These are phyloP conservation scores for Pythium vanterpoolii DNA, from an alignment of 352 stramenopile genomes.

Conservation along the genomic window DNA sequence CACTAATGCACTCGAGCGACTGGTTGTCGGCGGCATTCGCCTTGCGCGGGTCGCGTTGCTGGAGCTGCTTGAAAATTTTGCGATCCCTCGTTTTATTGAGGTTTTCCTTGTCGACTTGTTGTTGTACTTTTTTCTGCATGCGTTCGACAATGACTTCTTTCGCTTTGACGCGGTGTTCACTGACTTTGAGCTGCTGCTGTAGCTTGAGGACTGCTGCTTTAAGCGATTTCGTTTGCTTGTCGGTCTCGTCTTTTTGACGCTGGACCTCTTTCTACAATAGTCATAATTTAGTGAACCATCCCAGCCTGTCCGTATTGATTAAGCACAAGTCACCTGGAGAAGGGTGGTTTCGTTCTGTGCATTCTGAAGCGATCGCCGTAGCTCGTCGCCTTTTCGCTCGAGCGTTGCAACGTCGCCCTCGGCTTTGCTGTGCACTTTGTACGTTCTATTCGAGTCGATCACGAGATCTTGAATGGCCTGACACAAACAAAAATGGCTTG, in stretches of 20 bases:
- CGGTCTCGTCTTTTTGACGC: conserved; percentile 39
- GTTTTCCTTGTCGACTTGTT: conserved; percentile 74
- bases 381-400: conserved; percentile 52
- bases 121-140: conserved; percentile 80
- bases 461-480: conserved; percentile 80
- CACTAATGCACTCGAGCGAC: conserved; percentile 59
- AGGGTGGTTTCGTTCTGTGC: conserved; percentile 51
- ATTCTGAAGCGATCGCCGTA: conserved; percentile 38
- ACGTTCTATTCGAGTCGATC: conserved; percentile 59
- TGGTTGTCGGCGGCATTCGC: conserved; percentile 58
- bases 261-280: conserved; percentile 41
- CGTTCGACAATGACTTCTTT: conserved; percentile 79
- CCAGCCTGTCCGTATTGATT: background rate
- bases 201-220: conserved; percentile 62
- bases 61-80: conserved; percentile 57
- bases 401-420: conserved; percentile 41
- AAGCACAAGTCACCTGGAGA: conserved; percentile 37
- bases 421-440: conserved; percentile 41
- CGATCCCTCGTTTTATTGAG: conserved; percentile 54
- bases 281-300: background rate
- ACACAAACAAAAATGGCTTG: background rate
- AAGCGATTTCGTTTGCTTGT: conserved; percentile 50
- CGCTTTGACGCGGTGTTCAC: conserved; percentile 82
- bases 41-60: conserved; percentile 60
- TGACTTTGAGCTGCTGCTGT: conserved; percentile 84